phyloP scores from a whole-genome alignment of 306 rosid species.

The Gynostemma pentaphyllum region DNA sequence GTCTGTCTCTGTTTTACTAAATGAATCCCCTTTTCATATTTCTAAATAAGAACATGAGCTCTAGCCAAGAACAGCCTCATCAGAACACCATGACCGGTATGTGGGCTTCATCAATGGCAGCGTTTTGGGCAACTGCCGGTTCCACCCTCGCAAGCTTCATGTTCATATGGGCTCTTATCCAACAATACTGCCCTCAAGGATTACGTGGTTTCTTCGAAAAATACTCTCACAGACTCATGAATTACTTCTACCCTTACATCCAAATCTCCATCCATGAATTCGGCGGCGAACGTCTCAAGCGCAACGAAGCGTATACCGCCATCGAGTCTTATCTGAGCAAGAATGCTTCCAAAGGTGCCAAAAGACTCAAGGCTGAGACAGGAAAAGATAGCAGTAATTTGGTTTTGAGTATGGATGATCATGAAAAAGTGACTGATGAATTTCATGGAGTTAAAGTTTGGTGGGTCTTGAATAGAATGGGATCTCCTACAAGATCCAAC shows the following conservation, averaged over 20 bases:
- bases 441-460: conserved; percentile 39
- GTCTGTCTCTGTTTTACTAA: no score
- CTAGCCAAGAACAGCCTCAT: not conserved
- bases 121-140: conserved; percentile 52
- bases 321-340: conserved; percentile 75
- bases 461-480: conserved; percentile 50
- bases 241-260: conserved; percentile 59
- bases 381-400: conserved; percentile 47
- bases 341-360: conserved; percentile 64
- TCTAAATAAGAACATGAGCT: not conserved
- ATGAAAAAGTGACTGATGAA: conserved; percentile 58
- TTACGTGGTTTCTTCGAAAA: conserved; percentile 39
- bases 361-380: conserved; percentile 77
- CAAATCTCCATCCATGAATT: conserved; percentile 65
- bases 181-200: conserved; percentile 75
- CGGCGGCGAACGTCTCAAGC: conserved; percentile 58
- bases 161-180: conserved; percentile 75
- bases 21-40: not conserved
- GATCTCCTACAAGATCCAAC: conserved; percentile 39
- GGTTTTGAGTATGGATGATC: conserved; percentile 75
- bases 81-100: conserved; percentile 2
- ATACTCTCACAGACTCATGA: conserved; percentile 25
- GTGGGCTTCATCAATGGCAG: conserved; percentile 6
- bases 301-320: conserved; percentile 67
- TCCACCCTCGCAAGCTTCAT: conserved; percentile 72